Base-by-base conservation (phyloP, 2,329 filamentous ascomycete genomes). In the Pyricularia pennisetigena region DNA sequence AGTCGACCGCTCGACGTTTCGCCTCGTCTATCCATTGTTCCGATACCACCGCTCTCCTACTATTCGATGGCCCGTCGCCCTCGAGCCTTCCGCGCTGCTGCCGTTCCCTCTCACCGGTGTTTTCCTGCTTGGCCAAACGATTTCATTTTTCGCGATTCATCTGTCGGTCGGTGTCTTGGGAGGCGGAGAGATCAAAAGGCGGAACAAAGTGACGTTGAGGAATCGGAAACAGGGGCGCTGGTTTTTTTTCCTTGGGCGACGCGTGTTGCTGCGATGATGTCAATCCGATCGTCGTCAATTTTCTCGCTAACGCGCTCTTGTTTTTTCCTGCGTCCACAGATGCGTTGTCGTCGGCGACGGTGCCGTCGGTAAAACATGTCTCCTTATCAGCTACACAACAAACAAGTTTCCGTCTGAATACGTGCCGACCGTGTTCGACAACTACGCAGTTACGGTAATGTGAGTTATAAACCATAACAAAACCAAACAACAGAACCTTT, bases 341-440 rank as follows among this genome's bases (percentile, higher is more conserved):
- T 99, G 95, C 83, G 95, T 99, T 76, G 95, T 99, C 74, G 95
- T 99, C 76, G 95, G 95, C 79, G 95, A 99, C 81, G 95, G 95
- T 94, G 95, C 95, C 73, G 95, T 99, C 74, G 95, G 95, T 80
- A 99, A 99, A 86, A 99, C 95, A 73, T 99, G 95, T 82, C 88
- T 99, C 72, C 88, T 99, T 78, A 99, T 99, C 83, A 97, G 93
- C 79, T 99, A 99, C 82, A 99, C 95, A 72, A 99, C 95, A 72
- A 99, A 99, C 86, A 98, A 98, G 77, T 99, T 99, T 80, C 95
- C 95, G 49, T 97, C 94, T 76, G 95, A 99, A 94, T 99, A 99
- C 80, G 95, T 99, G 69, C 95, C 95, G 67, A 99, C 95, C 32
- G 95, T 99, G 72, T 99, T 99, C 81, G 95, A 99, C 81, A 99